phyloP scores from a whole-genome alignment of 495 filamentous ascomycete genomes.

The Podospora appendiculata region DNA sequence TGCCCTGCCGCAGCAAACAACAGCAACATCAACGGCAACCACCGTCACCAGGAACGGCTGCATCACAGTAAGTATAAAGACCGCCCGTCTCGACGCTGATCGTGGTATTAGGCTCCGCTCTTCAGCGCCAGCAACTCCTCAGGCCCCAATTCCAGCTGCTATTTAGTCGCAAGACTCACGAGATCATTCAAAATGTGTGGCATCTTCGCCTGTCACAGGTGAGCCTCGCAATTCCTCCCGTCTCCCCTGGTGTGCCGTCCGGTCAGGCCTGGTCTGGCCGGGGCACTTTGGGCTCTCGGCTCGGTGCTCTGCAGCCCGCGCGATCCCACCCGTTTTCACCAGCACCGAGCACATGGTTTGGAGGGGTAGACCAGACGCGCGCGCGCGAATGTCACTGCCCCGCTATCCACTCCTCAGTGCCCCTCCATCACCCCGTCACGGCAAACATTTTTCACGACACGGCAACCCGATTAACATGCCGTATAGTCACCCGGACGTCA shows the following conservation, averaged over 20 bases:
- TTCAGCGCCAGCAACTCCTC: conserved; percentile 12
- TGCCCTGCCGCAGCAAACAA: not conserved
- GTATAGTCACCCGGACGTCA: conserved; percentile 83
- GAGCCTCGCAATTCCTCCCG: conserved; percentile 22
- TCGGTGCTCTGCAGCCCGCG: not conserved
- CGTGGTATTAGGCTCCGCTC: conserved; percentile 15
- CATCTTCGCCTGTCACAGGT: conserved; percentile 94
- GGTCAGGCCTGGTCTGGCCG: no score
- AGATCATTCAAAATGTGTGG: conserved; percentile 51
- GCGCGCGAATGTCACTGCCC: no score
- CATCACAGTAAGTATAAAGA: conserved; percentile 16
- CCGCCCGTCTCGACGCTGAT: conserved; percentile 13
- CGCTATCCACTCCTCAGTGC: not conserved
- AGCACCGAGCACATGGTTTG: conserved; percentile 1
- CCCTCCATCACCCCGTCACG: not conserved
- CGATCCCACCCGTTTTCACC: not conserved
- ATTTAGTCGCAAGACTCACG: not conserved
- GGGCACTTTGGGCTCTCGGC: not conserved
- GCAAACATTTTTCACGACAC: not conserved
- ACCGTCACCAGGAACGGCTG: not conserved
- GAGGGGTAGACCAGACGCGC: conserved; percentile 19
- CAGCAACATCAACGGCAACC: not conserved
- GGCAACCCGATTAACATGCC: conserved; percentile 4
- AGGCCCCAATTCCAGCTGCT: conserved; percentile 5
- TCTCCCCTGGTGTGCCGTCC: not conserved